A percentile compares a stretch with the other conserved stretches of the same genome.
Evolutionary conservation across 805 yeast species (phyloP).

Genomic region (Ogataea minuta): DNA sequence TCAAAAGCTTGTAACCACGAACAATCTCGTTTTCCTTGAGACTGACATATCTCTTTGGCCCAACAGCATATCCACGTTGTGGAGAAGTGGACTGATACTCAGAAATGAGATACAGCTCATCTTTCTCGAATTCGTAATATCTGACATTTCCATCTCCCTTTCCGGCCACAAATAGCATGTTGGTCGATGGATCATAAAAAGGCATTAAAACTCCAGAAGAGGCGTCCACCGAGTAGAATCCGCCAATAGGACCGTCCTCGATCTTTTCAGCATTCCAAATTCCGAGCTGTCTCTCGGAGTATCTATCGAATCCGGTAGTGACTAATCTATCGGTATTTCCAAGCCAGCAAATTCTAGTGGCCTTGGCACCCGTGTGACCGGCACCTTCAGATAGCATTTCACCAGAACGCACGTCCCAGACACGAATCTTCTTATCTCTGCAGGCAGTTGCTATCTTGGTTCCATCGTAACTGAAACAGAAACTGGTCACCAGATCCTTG

Average conservation of each 20-base stretch:
- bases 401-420: constrained; percentile 86
- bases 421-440: constrained; percentile 84
- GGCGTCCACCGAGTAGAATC: constrained; percentile 80
- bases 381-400: constrained; percentile 76
- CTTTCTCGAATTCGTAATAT: constrained; percentile 85
- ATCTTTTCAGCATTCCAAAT: constrained; percentile 84
- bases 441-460: constrained; percentile 81
- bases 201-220: constrained; percentile 95
- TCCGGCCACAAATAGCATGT: constrained; percentile 86
- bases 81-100: constrained; percentile 88
- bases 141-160: constrained; percentile 98
- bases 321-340: constrained; percentile 82
- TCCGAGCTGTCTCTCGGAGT: constrained; percentile 93
- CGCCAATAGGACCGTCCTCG: constrained; percentile 82
- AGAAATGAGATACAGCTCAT: constrained; percentile 78
- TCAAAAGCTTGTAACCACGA: constrained; percentile 80
- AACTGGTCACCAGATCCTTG: constrained; percentile 88
- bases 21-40: constrained; percentile 82
- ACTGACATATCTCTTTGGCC: constrained; percentile 80
- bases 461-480: constrained; percentile 89
- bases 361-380: constrained; percentile 92
- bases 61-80: constrained; percentile 91
- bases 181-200: constrained; percentile 76
- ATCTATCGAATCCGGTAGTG: constrained; percentile 91
- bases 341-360: constrained; percentile 84